These are phyloP conservation scores for Cyclotella choctawhatcheeana DNA, from an alignment of 108 stramenopile species.

Conservation along the genomic window DNA sequence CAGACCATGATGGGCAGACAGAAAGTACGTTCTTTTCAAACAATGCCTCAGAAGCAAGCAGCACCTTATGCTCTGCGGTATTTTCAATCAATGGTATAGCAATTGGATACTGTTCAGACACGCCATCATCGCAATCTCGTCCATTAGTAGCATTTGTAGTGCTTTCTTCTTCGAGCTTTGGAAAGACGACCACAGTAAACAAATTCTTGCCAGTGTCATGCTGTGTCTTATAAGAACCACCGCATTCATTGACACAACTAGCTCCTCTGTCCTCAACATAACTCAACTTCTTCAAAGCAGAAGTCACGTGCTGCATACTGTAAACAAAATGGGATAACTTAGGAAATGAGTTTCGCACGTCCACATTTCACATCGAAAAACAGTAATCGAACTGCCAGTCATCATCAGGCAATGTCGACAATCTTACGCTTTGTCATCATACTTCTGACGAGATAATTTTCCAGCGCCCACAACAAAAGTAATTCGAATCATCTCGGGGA, in stretches of 20 bases:
- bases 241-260: conserved; percentile 83
- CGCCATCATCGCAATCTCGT: conserved; percentile 25
- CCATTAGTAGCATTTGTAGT: conserved; percentile 24
- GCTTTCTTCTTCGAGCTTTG: conserved; percentile 51
- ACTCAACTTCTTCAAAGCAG: conserved; percentile 77
- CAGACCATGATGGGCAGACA: conserved; percentile 81
- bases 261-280: conserved; percentile 93
- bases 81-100: conserved; percentile 54
- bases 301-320: conserved; percentile 80
- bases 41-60: conserved; percentile 61
- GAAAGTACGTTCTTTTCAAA: conserved; percentile 67
- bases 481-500: conserved; percentile 80
- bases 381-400: too few relatives aligned
- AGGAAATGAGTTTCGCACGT: too few relatives aligned
- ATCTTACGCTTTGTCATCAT: conserved; percentile 92
- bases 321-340: too few relatives aligned
- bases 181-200: conserved; percentile 94
- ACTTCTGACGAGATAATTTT: conserved; percentile 84
- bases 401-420: too few relatives aligned
- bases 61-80: conserved; percentile 70
- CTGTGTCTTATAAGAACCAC: conserved; percentile 92
- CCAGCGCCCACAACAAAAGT: conserved; percentile 91
- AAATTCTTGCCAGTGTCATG: conserved; percentile 97
- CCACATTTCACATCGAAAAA: too few relatives aligned
- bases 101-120: conserved; percentile 44